Conservation (phyloP, 2,329 filamentous ascomycete species). For the Neofusicoccum sp. region DNA sequence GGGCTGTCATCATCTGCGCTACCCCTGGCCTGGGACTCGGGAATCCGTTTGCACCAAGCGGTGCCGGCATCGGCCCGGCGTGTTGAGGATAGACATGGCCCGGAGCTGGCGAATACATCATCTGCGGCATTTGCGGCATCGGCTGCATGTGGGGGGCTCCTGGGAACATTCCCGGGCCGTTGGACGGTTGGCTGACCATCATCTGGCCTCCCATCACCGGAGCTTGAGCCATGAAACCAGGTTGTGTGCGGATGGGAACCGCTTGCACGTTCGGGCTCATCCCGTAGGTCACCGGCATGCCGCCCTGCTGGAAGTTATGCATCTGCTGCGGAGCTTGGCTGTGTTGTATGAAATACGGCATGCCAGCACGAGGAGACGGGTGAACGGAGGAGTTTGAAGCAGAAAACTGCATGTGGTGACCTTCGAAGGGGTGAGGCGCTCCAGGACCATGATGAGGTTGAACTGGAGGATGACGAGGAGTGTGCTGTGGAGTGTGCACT, state of each 20-base stretch:
- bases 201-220: slow-evolving; percentile 71
- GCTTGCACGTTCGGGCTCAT: slow-evolving; percentile 71
- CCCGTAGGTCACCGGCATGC: slow-evolving; percentile 66
- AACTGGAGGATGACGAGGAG: slow-evolving; percentile 74
- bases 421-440: slow-evolving; percentile 72
- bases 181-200: slow-evolving; percentile 78
- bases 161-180: slow-evolving; percentile 70
- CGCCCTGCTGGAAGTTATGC: slow-evolving; percentile 50
- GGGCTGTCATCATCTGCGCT: slow-evolving; percentile 91
- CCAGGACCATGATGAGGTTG: slow-evolving; percentile 72
- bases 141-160: slow-evolving; percentile 70
- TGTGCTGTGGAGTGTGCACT: slow-evolving; percentile 73
- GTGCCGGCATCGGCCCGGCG: slow-evolving; percentile 48
- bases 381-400: slow-evolving; percentile 79
- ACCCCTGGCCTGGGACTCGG: slow-evolving; percentile 80
- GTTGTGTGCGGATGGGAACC: slow-evolving; percentile 68
- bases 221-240: slow-evolving; percentile 73
- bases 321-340: slow-evolving; percentile 64
- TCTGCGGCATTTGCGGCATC: slow-evolving; percentile 16
- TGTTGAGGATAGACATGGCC: slow-evolving; percentile 70
- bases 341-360: slow-evolving; percentile 71
- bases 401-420: slow-evolving; percentile 84
- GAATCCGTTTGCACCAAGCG: slow-evolving; percentile 73
- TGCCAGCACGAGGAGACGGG: slow-evolving; percentile 74
- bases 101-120: slow-evolving; percentile 72